A percentile compares a stretch with the other conserved stretches of the same genome.
These are phyloP conservation scores for Heliamphora pulchella DNA, from an alignment of 179 eudicot genomes.

Conservation along the genomic window DNA sequence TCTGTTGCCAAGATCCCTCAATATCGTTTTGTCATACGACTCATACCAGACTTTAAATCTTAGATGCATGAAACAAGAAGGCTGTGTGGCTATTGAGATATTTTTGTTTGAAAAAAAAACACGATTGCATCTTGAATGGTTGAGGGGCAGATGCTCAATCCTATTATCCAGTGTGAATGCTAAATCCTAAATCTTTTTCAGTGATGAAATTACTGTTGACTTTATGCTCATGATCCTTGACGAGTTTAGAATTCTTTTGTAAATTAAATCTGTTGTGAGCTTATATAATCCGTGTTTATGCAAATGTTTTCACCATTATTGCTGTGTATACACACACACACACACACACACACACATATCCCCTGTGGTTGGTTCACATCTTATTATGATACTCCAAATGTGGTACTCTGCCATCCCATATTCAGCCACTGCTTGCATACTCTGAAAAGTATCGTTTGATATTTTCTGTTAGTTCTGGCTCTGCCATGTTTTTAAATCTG, in stretches of 20 bases:
- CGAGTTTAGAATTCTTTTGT: neutral
- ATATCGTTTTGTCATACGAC: neutral
- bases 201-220: neutral
- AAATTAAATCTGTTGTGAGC: neutral
- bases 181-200: neutral
- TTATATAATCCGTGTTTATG: neutral
- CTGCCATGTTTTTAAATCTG: neutral
- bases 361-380: neutral
- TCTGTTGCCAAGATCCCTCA: neutral
- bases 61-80: neutral
- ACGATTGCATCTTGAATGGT: too few species aligned
- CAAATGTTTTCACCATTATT: neutral
- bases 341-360: too few species aligned
- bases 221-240: neutral
- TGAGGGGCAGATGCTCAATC: neutral
- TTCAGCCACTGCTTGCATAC: neutral
- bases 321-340: too few species aligned
- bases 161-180: neutral
- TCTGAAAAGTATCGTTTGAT: neutral
- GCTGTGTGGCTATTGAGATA: neutral
- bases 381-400: neutral
- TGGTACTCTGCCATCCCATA: neutral
- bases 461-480: neutral
- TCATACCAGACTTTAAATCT: neutral
- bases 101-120: neutral